Evolutionary conservation across 208 protist genomes (phyloP), one percentile per base, ranked within the genome.

Genomic region (Leishmania guyanensis): DNA sequence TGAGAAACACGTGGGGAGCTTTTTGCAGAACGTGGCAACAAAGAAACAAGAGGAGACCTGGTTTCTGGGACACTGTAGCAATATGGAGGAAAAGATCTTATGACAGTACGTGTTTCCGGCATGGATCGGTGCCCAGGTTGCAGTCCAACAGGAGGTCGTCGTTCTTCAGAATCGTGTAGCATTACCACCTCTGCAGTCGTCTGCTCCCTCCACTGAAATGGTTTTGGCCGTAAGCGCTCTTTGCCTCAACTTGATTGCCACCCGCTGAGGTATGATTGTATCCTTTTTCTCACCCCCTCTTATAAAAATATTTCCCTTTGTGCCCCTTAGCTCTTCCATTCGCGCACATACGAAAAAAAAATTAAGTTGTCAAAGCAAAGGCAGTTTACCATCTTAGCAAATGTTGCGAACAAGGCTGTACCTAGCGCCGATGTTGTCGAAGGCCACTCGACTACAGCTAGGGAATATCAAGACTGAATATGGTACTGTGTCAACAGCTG

Each of bases 401-500:
- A 83, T 87, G 78, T 16, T 75, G 51, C 77, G 80, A 46, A 83
- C 81, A 64, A 51, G 82, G 65, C 62, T 84, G 20, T 66, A 12
- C 20, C 39, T 93, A 81, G 89, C 91, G 72, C 94, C 90, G 22
- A 95, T 90, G 84, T 78, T 97, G 51, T 97, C 94, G 22, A 95
- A 96, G 84, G 94, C 94, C 62, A 97, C 92, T 8, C 80, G 94
- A 14, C 91, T 97, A 54, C 94, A 97, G 77, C 65, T 97, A 89
- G 94, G 94, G 51, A 97, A 97, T 77, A 87, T 97, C 43, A 96
- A 97, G 86, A 96, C 92, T 20, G 92, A 97, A 70, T 94, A 95
- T 80, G 94, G 94, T 9, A 91, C 84, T 48, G 88, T 94, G 6
- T 93, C 92, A 9, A 96, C 92, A 14, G 94, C 94, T 56, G 92